A percentile compares a stretch with the other conserved stretches of the same genome.
Evolutionary conservation across 257 asterid species (phyloP).

Genomic region (Solanum corneliomulleri): DNA sequence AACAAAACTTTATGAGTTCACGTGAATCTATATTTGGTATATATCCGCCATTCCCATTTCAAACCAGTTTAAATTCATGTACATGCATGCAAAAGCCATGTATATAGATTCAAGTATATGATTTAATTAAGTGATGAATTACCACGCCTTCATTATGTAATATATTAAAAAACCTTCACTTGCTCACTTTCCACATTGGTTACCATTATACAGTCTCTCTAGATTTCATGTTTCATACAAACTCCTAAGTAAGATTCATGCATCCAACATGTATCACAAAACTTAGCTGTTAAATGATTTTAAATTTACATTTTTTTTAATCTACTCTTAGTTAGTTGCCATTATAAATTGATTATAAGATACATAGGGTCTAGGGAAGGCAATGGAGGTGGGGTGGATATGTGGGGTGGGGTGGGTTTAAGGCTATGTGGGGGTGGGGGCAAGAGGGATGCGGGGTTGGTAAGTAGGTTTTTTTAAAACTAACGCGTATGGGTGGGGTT

Average conservation of each 20-base stretch:
- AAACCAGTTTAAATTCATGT: background rate
- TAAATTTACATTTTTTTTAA: background rate
- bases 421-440: no score
- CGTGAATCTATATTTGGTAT: background rate
- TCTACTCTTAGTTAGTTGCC: background rate
- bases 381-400: no score
- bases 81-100: background rate
- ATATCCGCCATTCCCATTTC: background rate
- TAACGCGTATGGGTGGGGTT: fast-evolving
- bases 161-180: background rate
- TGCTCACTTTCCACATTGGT: background rate
- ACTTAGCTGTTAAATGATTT: background rate
- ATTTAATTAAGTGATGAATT: background rate
- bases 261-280: background rate
- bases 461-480: no score
- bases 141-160: background rate
- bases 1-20: background rate
- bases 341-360: background rate
- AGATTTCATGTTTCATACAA: background rate
- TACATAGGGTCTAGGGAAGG: background rate
- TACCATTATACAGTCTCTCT: background rate
- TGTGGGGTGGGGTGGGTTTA: no score
- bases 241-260: background rate
- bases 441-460: no score
- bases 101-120: background rate